phyloP scores from a whole-genome alignment of 2,329 filamentous ascomycete genomes.

The Fusarium pseudoanthophilum region DNA sequence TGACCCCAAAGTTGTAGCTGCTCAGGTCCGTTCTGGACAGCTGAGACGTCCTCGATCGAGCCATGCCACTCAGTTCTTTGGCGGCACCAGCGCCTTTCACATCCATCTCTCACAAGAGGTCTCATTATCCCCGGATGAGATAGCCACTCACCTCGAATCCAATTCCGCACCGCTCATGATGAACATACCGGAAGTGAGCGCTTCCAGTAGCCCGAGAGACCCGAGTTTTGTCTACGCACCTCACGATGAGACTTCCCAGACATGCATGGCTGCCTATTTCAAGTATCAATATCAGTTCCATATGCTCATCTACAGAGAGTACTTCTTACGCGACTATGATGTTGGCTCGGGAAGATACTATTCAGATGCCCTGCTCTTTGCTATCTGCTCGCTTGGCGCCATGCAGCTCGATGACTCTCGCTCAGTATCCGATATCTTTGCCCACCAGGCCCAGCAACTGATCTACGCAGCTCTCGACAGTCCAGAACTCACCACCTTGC shows the following conservation, averaged over 20 bases:
- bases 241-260: constrained; percentile 56
- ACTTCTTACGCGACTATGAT: constrained; percentile 62
- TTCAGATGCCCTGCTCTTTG: constrained; percentile 60
- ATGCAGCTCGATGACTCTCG: constrained; percentile 56
- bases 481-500: constrained; percentile 59
- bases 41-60: constrained; percentile 54
- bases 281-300: constrained; percentile 59
- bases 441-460: constrained; percentile 57
- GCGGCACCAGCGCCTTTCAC: constrained; percentile 60
- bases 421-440: constrained; percentile 56
- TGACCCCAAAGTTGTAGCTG: constrained; percentile 47
- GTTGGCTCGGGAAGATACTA: constrained; percentile 59
- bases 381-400: constrained; percentile 61
- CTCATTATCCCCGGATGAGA: constrained; percentile 31
- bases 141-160: constrained; percentile 24
- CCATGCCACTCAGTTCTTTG: constrained; percentile 59
- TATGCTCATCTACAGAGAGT: constrained; percentile 63
- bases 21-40: constrained; percentile 49
- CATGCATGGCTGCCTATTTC: constrained; percentile 61
- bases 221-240: constrained; percentile 53
- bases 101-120: constrained; percentile 48
- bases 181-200: constrained; percentile 18
- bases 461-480: constrained; percentile 57
- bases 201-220: constrained; percentile 35
- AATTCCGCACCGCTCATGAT: constrained; percentile 18